Evolutionary conservation across 179 eudicot genomes (phyloP), one percentile per base, ranked within the genome.

Genomic region (Silene coronaria): DNA sequence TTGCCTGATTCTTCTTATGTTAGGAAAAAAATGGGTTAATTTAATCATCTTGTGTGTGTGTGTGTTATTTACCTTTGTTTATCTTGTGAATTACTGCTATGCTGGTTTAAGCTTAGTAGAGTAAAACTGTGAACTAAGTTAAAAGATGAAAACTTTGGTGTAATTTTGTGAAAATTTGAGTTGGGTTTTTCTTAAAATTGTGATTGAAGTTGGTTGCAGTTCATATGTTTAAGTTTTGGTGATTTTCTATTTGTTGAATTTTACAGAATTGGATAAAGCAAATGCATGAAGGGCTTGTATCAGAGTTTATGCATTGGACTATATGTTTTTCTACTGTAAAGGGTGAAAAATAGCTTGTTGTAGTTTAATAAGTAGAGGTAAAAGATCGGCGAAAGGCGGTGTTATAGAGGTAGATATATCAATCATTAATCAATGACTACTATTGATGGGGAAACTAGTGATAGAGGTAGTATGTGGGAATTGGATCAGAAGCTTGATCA

Each of bases 401-500:
- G 22, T 59, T 34, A 3, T 24, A 45, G 65, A 48, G 38, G 32
- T 30, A 17, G 45, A 24, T 46, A 34, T 51, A 51, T 51, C 57
- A 2, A 64, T 24, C 51, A 32, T n/a, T 36, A 53, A 46, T n/a
- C 34, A 59, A 85, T 85, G 88, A 85, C 34, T 53, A 78, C 88
- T 65, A 36, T 68, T 22, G 74, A 62, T 62, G 93, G 80, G 71
- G 89, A 77, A 0, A 80, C 69, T 70, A 89, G 82, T 60, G 78
- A 79, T 64, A 88, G 78, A 78, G 97, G 97, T 12, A 80, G 93
- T 76, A 92, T 92, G 93, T 95, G 99, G 99, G 99, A 63, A 79
- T 89, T 95, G 91, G 97, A 93, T 58, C 97, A 89, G 86, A 95
- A 85, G 87, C 92, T 95, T 79, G 99, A 95, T 77, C 97, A 95